Evolutionary conservation across 345 rosid genomes (phyloP), one percentile per base, ranked within the genome.

Genomic region (Gynandropsis gynandra): DNA sequence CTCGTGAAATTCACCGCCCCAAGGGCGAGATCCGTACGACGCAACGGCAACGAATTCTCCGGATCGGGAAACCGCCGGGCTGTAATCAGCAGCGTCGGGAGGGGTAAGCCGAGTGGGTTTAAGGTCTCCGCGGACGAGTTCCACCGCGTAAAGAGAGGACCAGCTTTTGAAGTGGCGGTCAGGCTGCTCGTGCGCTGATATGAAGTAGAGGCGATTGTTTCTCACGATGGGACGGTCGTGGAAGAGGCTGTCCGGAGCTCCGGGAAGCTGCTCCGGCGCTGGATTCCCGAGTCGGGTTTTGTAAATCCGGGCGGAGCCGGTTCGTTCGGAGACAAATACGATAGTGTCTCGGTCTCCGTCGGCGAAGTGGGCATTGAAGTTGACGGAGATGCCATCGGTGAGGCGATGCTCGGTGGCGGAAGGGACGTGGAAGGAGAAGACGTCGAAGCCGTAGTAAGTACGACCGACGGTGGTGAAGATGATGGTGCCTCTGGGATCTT

Each of bases 1-100:
- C 65, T 74, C 85, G 42, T 74, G 83, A 57, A 90, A 84, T 0
- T 90, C 96, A 9, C 95, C 98, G 0, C 52, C 79, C 96, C 96
- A 90, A 33, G 76, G 51, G 15, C 87, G 87, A 56, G 83, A 56
- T 7, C 83, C 92, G 17, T 84, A 76, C 0, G 96, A 78, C 11
- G 95, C 98, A 1, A 87, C 82, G 21, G 96, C 95, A 0, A 82
- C 16, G 15, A 56, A 72, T 5, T 77, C 59, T 9, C 95, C 96
- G 0, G 80, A 50, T 39, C 16, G 51, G 14, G 96, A 90, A 49
- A 80, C 16, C 2, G 96, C 66, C 0, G 95, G 96, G 39, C 96
- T 90, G 51, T 64, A 90, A 47, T 90, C 96, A 8, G 76, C 80
- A 4, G 38, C 59, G 6, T 76, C 73, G 4, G 13, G 15, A 8